Evolutionary conservation across 495 filamentous ascomycete species (phyloP).

Genomic region (Tirmania nivea): DNA sequence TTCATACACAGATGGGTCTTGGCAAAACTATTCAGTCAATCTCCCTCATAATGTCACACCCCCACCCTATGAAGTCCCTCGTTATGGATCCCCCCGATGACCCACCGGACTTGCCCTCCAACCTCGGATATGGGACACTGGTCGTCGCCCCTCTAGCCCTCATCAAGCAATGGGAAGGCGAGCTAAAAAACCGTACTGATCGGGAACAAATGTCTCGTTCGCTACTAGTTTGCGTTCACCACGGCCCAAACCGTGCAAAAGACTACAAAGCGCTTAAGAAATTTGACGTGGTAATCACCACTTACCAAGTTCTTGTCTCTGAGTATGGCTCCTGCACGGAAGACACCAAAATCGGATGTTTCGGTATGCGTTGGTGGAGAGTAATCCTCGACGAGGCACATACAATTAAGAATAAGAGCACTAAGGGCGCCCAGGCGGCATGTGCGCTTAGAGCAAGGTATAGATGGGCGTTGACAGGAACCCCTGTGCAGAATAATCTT

Average conservation of each 20-base stretch:
- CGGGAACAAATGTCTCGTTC: conserved; percentile 38
- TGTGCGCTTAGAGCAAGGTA: conserved; percentile 64
- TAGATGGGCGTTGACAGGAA: conserved; percentile 89
- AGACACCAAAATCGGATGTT: conserved; percentile 54
- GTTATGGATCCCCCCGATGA: conserved; percentile 23
- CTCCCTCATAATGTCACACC: conserved; percentile 60
- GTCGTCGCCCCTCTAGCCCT: conserved; percentile 88
- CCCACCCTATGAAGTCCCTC: conserved; percentile 36
- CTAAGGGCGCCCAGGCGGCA: conserved; percentile 74
- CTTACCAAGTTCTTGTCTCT: conserved; percentile 82
- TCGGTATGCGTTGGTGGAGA: conserved; percentile 83
- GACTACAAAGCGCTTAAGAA: conserved; percentile 45
- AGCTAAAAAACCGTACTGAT: conserved; percentile 60
- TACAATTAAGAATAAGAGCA: conserved; percentile 93
- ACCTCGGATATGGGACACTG: conserved; percentile 55
- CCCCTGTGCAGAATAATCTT: conserved; percentile 94
- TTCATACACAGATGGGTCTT: conserved; percentile 38
- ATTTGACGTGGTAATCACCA: conserved; percentile 94
- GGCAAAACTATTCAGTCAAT: conserved; percentile 74
- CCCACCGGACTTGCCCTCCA: conserved; percentile 37
- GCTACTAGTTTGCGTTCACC: conserved; percentile 52
- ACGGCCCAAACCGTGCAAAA: conserved; percentile 69
- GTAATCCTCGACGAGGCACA: conserved; percentile 93
- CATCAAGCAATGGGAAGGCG: conserved; percentile 92
- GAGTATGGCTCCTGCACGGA: conserved; percentile 9